phyloP scores from a whole-genome alignment of 2,329 filamentous ascomycete species.

The Podosphaera fusca region DNA sequence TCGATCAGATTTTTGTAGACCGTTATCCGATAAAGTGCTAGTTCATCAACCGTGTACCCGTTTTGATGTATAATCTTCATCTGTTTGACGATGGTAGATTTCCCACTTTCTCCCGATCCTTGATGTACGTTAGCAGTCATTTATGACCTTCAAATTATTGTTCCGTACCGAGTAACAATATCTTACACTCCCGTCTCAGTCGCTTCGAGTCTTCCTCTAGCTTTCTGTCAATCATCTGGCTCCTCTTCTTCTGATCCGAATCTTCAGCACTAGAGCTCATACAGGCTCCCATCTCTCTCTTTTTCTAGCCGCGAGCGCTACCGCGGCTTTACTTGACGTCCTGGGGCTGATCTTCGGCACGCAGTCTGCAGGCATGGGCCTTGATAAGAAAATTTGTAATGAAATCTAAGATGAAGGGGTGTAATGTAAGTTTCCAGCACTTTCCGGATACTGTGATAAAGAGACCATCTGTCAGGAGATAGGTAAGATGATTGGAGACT shows the following conservation, averaged over 20 bases:
- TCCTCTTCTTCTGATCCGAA: slow-evolving; percentile 83
- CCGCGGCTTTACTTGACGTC: slow-evolving; percentile 2
- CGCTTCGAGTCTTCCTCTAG: slow-evolving; percentile 87
- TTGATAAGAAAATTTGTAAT: not conserved
- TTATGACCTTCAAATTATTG: slow-evolving; percentile 1
- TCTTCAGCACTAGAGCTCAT: slow-evolving; percentile 69
- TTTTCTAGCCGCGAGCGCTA: slow-evolving; percentile 13
- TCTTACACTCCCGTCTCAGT: slow-evolving; percentile 95
- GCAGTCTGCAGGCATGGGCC: slow-evolving; percentile 1
- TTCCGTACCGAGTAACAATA: slow-evolving; percentile 65
- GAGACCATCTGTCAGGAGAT: no score
- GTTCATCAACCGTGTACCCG: slow-evolving; percentile 83
- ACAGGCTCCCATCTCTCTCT: slow-evolving; percentile 61
- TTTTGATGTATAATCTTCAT: slow-evolving; percentile 99
- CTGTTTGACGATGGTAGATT: slow-evolving; percentile 98
- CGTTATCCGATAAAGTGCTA: slow-evolving; percentile 81
- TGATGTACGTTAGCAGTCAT: slow-evolving; percentile 7
- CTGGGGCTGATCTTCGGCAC: not conserved
- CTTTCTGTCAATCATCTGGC: slow-evolving; percentile 81
- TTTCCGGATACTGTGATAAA: no score
- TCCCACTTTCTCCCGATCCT: slow-evolving; percentile 97
- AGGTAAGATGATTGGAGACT: no score
- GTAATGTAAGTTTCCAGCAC: no score
- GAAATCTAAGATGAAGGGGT: no score
- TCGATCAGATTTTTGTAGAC: slow-evolving; percentile 97